Evolutionary conservation across 1,284 basidiomycete genomes (phyloP), one percentile per base, ranked within the genome.

Genomic region (Tilletia caries): DNA sequence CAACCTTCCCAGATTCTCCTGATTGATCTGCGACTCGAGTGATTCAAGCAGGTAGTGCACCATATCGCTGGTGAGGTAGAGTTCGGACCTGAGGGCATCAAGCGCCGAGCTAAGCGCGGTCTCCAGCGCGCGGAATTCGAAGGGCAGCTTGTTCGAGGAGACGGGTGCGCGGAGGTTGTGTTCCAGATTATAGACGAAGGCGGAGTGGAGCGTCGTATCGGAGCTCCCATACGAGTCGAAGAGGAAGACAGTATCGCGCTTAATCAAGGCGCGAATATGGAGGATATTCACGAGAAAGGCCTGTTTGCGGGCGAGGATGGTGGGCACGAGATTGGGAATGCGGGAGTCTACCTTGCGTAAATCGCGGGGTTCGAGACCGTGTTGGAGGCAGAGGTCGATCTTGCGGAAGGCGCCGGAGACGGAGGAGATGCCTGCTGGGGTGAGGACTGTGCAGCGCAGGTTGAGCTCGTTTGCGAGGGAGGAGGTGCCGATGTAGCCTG

Each of bases 341-440:
- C 93, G 87, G 15, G 92, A 93, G 86, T 98, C 95, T 77, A 98
- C 93, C 86, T 97, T 97, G 69, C 95, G 90, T 52, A 98, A 87
- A 85, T 98, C 95, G 86, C 95, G 91, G 73, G 93, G 92, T 91
- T 97, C 70, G 68, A 98, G 85, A 76, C 90, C 89, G 84, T 97
- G 92, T 81, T 95, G 91, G 52, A 88, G 85, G 84, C 92, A 94
- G 66, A 98, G 87, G 78, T 94, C 92, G 54, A 91, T 89, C 84
- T 92, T 92, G 79, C 91, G 92, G 85, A 95, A 95, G 78, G 91
- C 89, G 27, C 93, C 92, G 50, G 92, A 93, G 68, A 93, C 92
- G 6, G 58, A 81, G 10, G 32, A 33, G 58, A 62, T 62, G 58
- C 58, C 58, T 15, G 58, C 32, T 20, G 58, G 29, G 29, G 58